Evolutionary conservation across 257 asterid genomes (phyloP).

Genomic region (Sherardia arvensis): DNA sequence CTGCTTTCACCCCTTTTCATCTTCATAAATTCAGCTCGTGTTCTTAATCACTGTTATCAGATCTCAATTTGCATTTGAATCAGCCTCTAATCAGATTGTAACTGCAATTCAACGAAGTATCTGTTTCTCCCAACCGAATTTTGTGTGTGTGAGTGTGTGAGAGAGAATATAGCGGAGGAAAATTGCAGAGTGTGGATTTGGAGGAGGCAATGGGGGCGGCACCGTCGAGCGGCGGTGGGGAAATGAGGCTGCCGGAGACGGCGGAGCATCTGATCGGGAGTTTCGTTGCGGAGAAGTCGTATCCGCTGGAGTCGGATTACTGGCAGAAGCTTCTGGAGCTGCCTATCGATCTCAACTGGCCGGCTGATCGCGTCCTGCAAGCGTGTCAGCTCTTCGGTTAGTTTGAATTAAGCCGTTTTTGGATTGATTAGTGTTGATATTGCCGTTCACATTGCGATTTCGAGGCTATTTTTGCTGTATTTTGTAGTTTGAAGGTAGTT

Average conservation of each 20-base stretch:
- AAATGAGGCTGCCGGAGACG: constrained; percentile 57
- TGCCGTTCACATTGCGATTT: constrained; percentile 2
- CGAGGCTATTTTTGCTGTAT: not conserved
- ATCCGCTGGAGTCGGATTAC: constrained; percentile 74
- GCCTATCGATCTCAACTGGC: constrained; percentile 83
- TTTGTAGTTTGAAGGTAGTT: not conserved
- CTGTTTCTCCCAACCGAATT: not conserved
- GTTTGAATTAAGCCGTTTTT: constrained; percentile 14
- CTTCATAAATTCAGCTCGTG: not conserved
- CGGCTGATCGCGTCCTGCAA: constrained; percentile 52
- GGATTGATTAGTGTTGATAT: not conserved
- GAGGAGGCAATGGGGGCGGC: constrained; percentile 62
- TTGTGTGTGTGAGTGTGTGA: constrained; percentile 6
- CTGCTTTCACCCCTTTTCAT: not conserved
- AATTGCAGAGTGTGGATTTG: not conserved
- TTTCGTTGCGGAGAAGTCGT: constrained; percentile 73
- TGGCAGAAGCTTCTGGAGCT: constrained; percentile 95
- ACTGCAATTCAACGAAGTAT: not conserved
- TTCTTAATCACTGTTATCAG: constrained; percentile 11
- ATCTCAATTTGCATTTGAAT: constrained; percentile 10
- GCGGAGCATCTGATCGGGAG: constrained; percentile 71
- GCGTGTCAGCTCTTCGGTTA: constrained; percentile 78
- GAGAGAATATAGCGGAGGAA: not conserved
- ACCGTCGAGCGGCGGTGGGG: constrained; percentile 64
- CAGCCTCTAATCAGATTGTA: not conserved